phyloP scores from a whole-genome alignment of 2,329 filamentous ascomycete genomes.

The Pyrenophora tritici-repentis region DNA sequence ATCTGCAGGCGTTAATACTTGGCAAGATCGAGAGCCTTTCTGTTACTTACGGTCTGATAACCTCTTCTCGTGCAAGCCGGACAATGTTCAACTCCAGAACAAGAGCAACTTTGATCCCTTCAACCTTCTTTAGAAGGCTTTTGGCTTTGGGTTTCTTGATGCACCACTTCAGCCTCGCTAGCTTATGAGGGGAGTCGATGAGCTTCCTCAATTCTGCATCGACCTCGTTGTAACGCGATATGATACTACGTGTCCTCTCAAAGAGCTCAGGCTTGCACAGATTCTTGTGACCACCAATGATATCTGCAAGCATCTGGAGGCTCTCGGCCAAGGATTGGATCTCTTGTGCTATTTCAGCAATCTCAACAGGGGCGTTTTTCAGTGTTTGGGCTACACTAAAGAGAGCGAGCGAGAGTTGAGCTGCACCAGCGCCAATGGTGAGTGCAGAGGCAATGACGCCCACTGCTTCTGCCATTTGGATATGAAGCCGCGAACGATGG shows the following conservation, averaged over 20 bases:
- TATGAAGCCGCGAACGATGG: neutral
- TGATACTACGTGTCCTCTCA: neutral
- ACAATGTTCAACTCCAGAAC: conserved; percentile 18
- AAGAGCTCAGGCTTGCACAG: conserved; percentile 6
- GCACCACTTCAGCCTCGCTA: conserved; percentile 22
- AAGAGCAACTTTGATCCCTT: conserved; percentile 25
- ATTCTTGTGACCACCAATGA: neutral
- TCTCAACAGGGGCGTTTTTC: conserved; percentile 22
- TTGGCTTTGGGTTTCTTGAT: conserved; percentile 22
- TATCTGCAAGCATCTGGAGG: conserved; percentile 6
- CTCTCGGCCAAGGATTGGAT: conserved; percentile 2
- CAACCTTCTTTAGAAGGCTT: conserved; percentile 23
- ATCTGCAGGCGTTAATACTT: neutral
- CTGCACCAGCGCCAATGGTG: conserved; percentile 20
- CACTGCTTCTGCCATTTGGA: conserved; percentile 13
- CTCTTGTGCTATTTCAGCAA: conserved; percentile 18
- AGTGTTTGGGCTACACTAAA: conserved; percentile 22
- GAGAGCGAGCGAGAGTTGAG: conserved; percentile 22
- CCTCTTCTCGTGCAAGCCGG: conserved; percentile 20
- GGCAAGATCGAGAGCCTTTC: neutral
- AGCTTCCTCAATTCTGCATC: conserved; percentile 8
- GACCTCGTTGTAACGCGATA: conserved; percentile 1
- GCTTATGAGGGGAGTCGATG: conserved; percentile 2
- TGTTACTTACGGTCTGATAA: neutral
- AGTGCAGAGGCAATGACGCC: conserved; percentile 14